Base-by-base conservation (phyloP, 2,329 filamentous ascomycete genomes). In the Aspergillus hiratsukae region DNA sequence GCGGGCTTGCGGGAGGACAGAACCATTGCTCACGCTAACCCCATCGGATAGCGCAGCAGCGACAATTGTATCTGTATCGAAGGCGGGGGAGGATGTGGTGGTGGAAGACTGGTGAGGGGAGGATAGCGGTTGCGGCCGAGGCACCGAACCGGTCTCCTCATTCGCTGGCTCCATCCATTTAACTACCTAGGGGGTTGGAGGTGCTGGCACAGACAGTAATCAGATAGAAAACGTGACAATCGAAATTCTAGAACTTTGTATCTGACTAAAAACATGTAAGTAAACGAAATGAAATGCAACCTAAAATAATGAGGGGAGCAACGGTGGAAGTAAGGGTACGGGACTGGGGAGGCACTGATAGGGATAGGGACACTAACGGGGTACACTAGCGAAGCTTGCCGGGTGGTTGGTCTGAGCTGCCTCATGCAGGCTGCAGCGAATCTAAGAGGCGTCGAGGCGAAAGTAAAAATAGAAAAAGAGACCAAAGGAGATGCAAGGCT, bases 161-260 rank as follows among this genome's bases (percentile, higher is more conserved):
- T 69, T 67, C 65, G 67, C 70, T 67, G 68, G 62, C 69, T 74
- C 72, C 72, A 75, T 75, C 71, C 72, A 75, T 75, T 58, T 66
- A 73, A 68, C 68, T 69, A 48, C 56, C 61, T 52, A 53, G 51
- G 21, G 45, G 17, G 49, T 48, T 41, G 49, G 51, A 51, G 35
- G 53, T 50, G 45, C 49, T 35, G 51, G 54, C 51, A 49, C 57
- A 50, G 51, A 31, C 48, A 21, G 51, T 27, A 46, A 46, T 10
- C 23, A 14, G 43, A 14, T 4, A 25, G 11, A 21, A 9, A 19
- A 23, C 10, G 10, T 23, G 43, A 17, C 43, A 46, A 25, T 37
- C 14, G n/a, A 7, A 37, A 37, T 37, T 37, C 14, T 37, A 14
- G 31, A 27, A 23, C 23, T 23, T 9, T 21, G 23, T 27, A 25